Evolutionary conservation across 2,329 filamentous ascomycete species (phyloP).

Genomic region (Paraphoma chrysanthemicola): DNA sequence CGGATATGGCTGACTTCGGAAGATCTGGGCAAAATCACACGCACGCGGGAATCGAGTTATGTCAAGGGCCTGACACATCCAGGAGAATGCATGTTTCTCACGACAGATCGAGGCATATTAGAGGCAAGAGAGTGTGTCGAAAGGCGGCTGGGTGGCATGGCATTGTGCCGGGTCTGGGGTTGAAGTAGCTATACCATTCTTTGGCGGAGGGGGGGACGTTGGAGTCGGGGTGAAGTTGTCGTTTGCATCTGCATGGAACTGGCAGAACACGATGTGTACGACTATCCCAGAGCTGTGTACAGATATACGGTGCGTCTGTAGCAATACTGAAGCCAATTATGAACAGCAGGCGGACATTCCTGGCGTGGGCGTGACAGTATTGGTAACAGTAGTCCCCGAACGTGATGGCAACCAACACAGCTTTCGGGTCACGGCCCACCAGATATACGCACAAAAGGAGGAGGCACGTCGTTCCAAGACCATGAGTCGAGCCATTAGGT

Average conservation of each 20-base stretch:
- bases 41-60: slow-evolving; percentile 71
- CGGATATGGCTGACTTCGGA: slow-evolving; percentile 69
- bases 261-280: background rate
- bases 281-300: background rate
- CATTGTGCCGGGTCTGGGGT: slow-evolving; percentile 71
- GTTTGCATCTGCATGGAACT: background rate
- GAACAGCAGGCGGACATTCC: background rate
- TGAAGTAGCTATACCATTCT: background rate
- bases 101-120: slow-evolving; percentile 77
- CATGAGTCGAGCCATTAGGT: no score
- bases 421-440: no score
- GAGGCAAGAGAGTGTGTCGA: slow-evolving; percentile 84
- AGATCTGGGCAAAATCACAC: slow-evolving; percentile 69
- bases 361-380: background rate
- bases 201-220: background rate
- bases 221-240: background rate
- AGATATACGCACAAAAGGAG: no score
- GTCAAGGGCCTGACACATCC: slow-evolving; percentile 75
- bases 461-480: no score
- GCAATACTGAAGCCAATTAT: background rate
- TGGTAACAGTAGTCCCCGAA: no score
- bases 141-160: slow-evolving; percentile 78
- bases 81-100: slow-evolving; percentile 83
- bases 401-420: no score
- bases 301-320: background rate